A percentile compares a stretch with the other conserved stretches of the same genome.
Evolutionary conservation across 2,329 filamentous ascomycete genomes (phyloP).

Genomic region (Lojkania enalia): DNA sequence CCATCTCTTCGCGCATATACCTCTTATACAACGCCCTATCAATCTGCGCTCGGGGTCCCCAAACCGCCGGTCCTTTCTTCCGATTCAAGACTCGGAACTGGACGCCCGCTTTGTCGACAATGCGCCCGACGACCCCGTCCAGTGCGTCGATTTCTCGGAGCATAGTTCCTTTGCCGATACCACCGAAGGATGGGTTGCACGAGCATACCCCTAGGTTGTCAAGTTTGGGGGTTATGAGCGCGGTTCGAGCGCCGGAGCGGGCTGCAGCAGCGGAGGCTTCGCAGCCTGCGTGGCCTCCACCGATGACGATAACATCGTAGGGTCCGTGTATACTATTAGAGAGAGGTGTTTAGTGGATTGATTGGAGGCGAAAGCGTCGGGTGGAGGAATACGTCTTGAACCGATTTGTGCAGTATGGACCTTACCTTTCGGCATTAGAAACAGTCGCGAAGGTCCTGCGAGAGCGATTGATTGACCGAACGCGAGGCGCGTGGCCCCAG

Average conservation of each 20-base stretch:
- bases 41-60: constrained; percentile 96
- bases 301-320: constrained; percentile 93
- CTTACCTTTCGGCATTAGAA: constrained; percentile 43
- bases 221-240: constrained; percentile 82
- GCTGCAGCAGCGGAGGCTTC: constrained; percentile 93
- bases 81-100: constrained; percentile 89
- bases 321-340: constrained; percentile 53
- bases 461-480: constrained; percentile 44
- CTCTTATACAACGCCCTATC: constrained; percentile 86
- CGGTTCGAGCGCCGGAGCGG: constrained; percentile 83
- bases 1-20: constrained; percentile 87
- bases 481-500: constrained; percentile 54
- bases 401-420: too few species aligned
- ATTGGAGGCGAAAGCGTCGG: too few species aligned
- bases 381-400: too few species aligned
- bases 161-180: constrained; percentile 98
- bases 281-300: constrained; percentile 91
- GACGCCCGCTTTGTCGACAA: constrained; percentile 92
- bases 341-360: neutral
- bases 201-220: constrained; percentile 94
- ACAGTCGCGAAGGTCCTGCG: constrained; percentile 52
- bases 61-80: constrained; percentile 91
- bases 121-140: constrained; percentile 82
- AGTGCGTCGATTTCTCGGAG: constrained; percentile 92
- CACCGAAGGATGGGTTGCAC: constrained; percentile 95